Conservation (phyloP, 495 filamentous ascomycete genomes). For the Aspergillus bertholletiae region DNA sequence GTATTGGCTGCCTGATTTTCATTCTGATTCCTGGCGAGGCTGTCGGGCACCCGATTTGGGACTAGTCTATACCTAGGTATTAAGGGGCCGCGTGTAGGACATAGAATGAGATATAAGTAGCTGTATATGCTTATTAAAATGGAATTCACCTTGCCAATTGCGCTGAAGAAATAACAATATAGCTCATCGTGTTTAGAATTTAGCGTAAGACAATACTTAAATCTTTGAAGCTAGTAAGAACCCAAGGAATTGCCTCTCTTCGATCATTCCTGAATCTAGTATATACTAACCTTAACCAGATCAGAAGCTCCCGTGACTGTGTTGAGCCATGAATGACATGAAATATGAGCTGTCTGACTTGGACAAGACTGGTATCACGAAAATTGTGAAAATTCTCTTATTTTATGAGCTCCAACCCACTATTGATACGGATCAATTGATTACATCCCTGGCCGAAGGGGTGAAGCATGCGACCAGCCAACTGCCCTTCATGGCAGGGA, state of each 20-base stretch:
- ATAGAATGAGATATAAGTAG: not conserved
- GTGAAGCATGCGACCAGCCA: slow-evolving; percentile 18
- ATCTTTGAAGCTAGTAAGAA: no score
- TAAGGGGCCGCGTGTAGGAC: no score
- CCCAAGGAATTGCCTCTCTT: no score
- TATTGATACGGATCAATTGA: slow-evolving; percentile 5
- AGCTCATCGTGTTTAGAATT: no score
- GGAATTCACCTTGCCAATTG: not conserved
- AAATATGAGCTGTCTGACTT: slow-evolving; percentile 22
- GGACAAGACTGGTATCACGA: slow-evolving; percentile 17
- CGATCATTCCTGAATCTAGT: not conserved
- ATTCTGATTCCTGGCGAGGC: no score
- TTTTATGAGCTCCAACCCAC: slow-evolving; percentile 15
- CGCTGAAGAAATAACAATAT: no score
- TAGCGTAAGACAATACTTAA: no score
- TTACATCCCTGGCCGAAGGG: slow-evolving; percentile 17
- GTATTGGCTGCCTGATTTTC: no score
- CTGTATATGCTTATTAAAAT: not conserved
- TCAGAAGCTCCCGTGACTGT: not conserved
- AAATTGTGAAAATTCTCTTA: slow-evolving; percentile 17
- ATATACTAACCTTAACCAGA: not conserved
- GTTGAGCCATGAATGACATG: not conserved
- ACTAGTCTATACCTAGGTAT: not conserved
- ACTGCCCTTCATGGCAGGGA: slow-evolving; percentile 24
- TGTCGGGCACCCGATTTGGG: not conserved